Base-by-base conservation (phyloP, 495 filamentous ascomycete species). In the Xylaria venustula region DNA sequence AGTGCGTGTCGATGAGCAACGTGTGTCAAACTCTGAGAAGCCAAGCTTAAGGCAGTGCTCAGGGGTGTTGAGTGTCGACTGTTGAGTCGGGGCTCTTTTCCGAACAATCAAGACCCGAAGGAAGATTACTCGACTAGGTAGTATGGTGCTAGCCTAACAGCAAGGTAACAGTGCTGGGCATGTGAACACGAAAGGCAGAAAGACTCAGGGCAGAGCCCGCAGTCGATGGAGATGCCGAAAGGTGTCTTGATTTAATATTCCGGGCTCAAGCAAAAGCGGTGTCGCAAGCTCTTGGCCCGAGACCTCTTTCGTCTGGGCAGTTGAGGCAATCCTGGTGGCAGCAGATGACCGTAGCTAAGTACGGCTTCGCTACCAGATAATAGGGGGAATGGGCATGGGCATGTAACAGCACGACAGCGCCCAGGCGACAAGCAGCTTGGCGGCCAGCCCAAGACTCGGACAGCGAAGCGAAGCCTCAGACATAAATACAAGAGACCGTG, bases 401-500 rank as follows among this genome's bases (percentile, higher is more conserved):
- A 52, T 61, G 58, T 54, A 61, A 61, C 58, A 49, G 17, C 41
- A 61, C 48, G 47, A 36, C 58, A 54, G 49, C 9, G 58, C 58
- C 58, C 49, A 60, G 58, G 32, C 58, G 49, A 60, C 49, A 26
- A 54, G 41, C 48, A 60, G 51, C 58, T 60, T 60, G 58, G 58
- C 58, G 23, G 32, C 7, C 44, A 19, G 3, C 32, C 22, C 30
- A 28, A 9, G 54, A 48, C 26, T 23, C 44, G 34, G 45, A 58
- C 42, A 49, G 28, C 42, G 54, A 46, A 26, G 50, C 50, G 50
- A 47, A 40, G 30, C 30, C 58, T 45, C 49, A 48, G 30, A 61
- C 50, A 48, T 54, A 54, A 53, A 61, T 41, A 61, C 48, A 34
- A 34, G 30, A 34, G 30, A 34, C 30, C 11, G 11, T 5, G 36